A percentile compares a stretch with the other conserved stretches of the same genome.
These are phyloP conservation scores for Colletotrichum echinochloae DNA, from an alignment of 2,329 filamentous ascomycete genomes.

Conservation along the genomic window DNA sequence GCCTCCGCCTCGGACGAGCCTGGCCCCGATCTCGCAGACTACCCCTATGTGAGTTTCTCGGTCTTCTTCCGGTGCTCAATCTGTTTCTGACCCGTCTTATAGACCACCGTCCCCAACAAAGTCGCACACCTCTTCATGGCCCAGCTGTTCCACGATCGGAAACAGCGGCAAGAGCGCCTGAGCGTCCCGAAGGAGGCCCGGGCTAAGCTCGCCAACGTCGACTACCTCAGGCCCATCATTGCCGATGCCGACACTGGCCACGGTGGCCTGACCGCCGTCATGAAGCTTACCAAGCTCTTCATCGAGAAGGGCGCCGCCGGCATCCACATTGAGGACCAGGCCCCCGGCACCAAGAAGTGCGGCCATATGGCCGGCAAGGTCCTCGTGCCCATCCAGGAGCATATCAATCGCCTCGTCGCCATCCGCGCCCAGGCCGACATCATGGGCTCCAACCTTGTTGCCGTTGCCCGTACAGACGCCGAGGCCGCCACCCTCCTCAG, in stretches of 20 bases:
- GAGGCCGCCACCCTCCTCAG: slow-evolving; percentile 98
- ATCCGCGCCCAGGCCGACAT: slow-evolving; percentile 98
- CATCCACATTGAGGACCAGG: slow-evolving; percentile 99
- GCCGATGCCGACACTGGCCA: slow-evolving; percentile 98
- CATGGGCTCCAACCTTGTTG: slow-evolving; percentile 92
- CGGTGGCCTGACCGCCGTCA: slow-evolving; percentile 96
- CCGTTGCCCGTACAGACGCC: slow-evolving; percentile 94
- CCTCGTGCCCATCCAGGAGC: slow-evolving; percentile 94
- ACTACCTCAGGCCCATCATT: slow-evolving; percentile 95
- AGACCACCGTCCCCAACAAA: slow-evolving; percentile 99
- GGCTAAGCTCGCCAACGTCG: slow-evolving; percentile 79
- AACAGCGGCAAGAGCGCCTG: slow-evolving; percentile 95
- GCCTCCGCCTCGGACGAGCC: slow-evolving; percentile 96
- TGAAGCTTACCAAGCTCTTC: slow-evolving; percentile 99
- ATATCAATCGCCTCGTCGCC: slow-evolving; percentile 96
- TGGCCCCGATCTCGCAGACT: slow-evolving; percentile 96
- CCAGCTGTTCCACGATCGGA: slow-evolving; percentile 99
- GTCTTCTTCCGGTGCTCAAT: background rate
- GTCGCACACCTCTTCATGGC: slow-evolving; percentile 98
- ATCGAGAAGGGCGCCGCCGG: slow-evolving; percentile 96
- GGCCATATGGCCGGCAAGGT: slow-evolving; percentile 99
- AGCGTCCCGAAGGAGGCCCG: slow-evolving; percentile 80
- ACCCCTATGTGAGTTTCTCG: slow-evolving; percentile 79
- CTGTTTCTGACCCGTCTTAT: slow-evolving; percentile 21
- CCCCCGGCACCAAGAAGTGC: slow-evolving; percentile 98